These are phyloP conservation scores for Yarrowia keelungensis DNA, from an alignment of 805 yeast genomes.

Conservation along the genomic window DNA sequence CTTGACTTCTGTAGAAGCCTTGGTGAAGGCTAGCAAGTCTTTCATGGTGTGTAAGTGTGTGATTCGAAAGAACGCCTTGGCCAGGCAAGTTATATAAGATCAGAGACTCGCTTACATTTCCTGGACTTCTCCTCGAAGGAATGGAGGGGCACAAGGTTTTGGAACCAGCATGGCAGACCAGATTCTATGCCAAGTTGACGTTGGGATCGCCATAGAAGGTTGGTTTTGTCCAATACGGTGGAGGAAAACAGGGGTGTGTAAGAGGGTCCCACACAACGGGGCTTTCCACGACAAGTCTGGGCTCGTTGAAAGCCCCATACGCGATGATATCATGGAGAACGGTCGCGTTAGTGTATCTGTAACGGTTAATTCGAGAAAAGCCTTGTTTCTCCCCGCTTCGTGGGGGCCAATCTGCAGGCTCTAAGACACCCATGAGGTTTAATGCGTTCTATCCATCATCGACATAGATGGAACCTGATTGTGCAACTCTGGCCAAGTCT, in stretches of 20 bases:
- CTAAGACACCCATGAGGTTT: conserved; percentile 10
- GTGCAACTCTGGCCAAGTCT: background rate
- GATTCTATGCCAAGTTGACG: background rate
- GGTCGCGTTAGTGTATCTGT: background rate
- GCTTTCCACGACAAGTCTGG: background rate
- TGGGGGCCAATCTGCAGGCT: conserved; percentile 27
- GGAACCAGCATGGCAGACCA: background rate
- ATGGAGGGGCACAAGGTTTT: conserved; percentile 32
- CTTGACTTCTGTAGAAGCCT: conserved; percentile 28
- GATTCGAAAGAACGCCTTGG: background rate
- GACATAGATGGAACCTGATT: background rate
- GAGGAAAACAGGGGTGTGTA: background rate
- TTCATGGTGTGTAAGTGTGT: background rate
- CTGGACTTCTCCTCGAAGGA: conserved; percentile 10
- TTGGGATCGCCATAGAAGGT: conserved; percentile 15
- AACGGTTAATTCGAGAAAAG: conserved; percentile 12
- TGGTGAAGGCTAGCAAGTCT: conserved; percentile 12
- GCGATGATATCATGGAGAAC: background rate
- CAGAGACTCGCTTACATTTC: background rate
- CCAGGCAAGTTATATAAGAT: background rate
- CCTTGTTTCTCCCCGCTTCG: conserved; percentile 4
- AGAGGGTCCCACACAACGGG: background rate
- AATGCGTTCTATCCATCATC: background rate
- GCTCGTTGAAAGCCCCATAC: too few relatives aligned
- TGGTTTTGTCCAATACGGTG: background rate